Conservation (phyloP, 2,329 filamentous ascomycete species). For the Curvularia verruculosa region DNA sequence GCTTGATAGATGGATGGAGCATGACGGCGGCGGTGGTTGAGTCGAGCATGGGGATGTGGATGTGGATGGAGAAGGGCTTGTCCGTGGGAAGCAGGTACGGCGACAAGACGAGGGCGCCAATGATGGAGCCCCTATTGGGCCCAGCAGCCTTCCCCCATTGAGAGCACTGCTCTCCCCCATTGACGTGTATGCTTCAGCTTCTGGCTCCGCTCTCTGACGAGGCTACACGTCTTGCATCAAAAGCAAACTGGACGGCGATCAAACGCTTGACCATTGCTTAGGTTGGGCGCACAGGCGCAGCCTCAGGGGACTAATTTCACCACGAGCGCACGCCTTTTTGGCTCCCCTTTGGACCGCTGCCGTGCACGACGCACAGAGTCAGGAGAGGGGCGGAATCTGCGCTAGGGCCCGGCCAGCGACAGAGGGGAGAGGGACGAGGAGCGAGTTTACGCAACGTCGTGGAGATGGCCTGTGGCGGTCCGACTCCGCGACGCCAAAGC, state of each 20-base stretch:
- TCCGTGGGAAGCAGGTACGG: constrained; percentile 32
- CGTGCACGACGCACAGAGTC: constrained; percentile 24
- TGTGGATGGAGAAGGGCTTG: constrained; percentile 13
- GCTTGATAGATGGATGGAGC: not conserved
- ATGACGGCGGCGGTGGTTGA: constrained; percentile 12
- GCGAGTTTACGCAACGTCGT: constrained; percentile 31
- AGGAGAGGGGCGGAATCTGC: constrained; percentile 27
- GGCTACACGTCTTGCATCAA: constrained; percentile 27
- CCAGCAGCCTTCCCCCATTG: not conserved
- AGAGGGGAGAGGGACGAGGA: constrained; percentile 9
- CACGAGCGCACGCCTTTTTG: constrained; percentile 12
- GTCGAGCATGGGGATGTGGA: not conserved
- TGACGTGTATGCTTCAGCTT: constrained; percentile 23
- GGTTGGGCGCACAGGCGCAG: constrained; percentile 32
- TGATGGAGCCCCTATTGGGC: constrained; percentile 17
- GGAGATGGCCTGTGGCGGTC: constrained; percentile 30
- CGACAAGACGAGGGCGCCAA: constrained; percentile 7
- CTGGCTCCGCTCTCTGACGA: constrained; percentile 35
- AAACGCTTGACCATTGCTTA: constrained; percentile 49
- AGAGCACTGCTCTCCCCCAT: constrained; percentile 26
- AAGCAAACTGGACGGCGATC: constrained; percentile 47
- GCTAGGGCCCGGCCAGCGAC: constrained; percentile 22
- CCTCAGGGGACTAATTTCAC: constrained; percentile 45
- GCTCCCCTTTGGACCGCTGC: constrained; percentile 21
- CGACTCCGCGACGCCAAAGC: constrained; percentile 24